Conservation (phyloP, 768 basidiomycete genomes). For the Hydnomerulius pinastri region DNA sequence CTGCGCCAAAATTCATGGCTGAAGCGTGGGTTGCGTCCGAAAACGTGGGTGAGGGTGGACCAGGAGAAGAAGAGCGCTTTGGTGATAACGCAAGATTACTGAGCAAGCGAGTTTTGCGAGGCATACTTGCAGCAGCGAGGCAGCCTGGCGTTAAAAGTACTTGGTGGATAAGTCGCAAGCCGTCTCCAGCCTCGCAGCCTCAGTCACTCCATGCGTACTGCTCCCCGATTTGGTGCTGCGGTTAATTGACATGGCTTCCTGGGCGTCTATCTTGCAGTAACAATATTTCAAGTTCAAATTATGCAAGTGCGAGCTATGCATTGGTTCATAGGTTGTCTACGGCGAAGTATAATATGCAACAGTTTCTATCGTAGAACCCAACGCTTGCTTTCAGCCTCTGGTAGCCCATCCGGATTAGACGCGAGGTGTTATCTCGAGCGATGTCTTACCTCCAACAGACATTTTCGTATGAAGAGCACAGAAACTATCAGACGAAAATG, state of each 20-base stretch:
- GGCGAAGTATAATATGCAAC: not conserved
- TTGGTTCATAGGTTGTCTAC: not conserved
- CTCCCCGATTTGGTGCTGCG: slow-evolving; percentile 15
- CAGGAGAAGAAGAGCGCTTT: slow-evolving; percentile 48
- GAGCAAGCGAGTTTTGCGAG: slow-evolving; percentile 58
- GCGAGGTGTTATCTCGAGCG: not conserved
- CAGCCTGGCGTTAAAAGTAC: slow-evolving; percentile 9
- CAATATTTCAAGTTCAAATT: slow-evolving; percentile 12
- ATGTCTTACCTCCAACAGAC: not conserved
- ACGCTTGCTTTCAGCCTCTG: too few relatives aligned
- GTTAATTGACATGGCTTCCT: slow-evolving; percentile 6
- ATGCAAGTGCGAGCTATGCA: not conserved
- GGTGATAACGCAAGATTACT: slow-evolving; percentile 52
- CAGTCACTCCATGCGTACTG: not conserved
- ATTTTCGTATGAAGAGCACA: not conserved
- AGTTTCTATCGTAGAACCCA: not conserved
- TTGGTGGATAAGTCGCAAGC: slow-evolving; percentile 14
- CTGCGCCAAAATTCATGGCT: slow-evolving; percentile 70
- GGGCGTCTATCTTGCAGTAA: too few relatives aligned
- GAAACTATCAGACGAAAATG: slow-evolving; percentile 7
- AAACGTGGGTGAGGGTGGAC: slow-evolving; percentile 84
- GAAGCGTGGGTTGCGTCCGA: slow-evolving; percentile 81
- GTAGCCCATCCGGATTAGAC: not conserved
- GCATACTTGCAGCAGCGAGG: slow-evolving; percentile 34
- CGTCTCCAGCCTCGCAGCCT: not conserved